These are phyloP conservation scores for Parmelia sp. DNA, from an alignment of 495 filamentous ascomycete species.

Conservation along the genomic window DNA sequence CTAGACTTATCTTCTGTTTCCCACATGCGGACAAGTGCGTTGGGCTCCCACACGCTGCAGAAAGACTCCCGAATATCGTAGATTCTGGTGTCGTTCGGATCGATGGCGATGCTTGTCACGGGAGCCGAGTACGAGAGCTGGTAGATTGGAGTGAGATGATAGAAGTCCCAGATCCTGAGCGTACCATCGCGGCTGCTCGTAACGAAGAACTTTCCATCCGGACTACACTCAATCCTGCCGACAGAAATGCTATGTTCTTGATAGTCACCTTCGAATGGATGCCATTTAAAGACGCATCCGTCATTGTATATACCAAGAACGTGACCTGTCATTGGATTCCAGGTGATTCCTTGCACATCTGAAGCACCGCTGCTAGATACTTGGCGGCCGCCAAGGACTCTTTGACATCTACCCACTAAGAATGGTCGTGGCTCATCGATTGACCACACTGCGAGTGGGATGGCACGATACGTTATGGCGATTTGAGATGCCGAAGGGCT, in stretches of 20 bases:
- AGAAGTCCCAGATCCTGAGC: slow-evolving; percentile 26
- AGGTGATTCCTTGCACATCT: slow-evolving; percentile 1
- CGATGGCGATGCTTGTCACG: slow-evolving; percentile 23
- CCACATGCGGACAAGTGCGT: slow-evolving; percentile 22
- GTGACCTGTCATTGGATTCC: slow-evolving; percentile 7
- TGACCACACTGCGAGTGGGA: slow-evolving; percentile 1
- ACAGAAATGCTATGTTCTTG: slow-evolving; percentile 10
- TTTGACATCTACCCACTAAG: background rate
- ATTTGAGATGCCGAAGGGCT: background rate
- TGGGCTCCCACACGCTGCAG: slow-evolving; percentile 32
- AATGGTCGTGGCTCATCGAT: slow-evolving; percentile 5
- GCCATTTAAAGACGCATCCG: slow-evolving; percentile 10
- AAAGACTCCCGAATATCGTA: slow-evolving; percentile 27
- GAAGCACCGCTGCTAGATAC: background rate
- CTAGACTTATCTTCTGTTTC: slow-evolving; percentile 17
- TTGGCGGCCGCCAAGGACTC: background rate
- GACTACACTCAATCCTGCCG: slow-evolving; percentile 18
- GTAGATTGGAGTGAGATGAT: slow-evolving; percentile 22
- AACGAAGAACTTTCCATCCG: slow-evolving; percentile 24
- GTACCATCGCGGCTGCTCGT: slow-evolving; percentile 24
- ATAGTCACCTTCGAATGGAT: slow-evolving; percentile 12
- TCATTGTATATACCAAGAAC: background rate
- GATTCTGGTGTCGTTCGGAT: slow-evolving; percentile 26
- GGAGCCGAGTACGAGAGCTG: slow-evolving; percentile 17
- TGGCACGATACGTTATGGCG: background rate